A percentile compares a stretch with the other conserved stretches of the same genome.
Conservation (phyloP, 1,139 yeast species). For the Debaryomyces psychrophilus region DNA sequence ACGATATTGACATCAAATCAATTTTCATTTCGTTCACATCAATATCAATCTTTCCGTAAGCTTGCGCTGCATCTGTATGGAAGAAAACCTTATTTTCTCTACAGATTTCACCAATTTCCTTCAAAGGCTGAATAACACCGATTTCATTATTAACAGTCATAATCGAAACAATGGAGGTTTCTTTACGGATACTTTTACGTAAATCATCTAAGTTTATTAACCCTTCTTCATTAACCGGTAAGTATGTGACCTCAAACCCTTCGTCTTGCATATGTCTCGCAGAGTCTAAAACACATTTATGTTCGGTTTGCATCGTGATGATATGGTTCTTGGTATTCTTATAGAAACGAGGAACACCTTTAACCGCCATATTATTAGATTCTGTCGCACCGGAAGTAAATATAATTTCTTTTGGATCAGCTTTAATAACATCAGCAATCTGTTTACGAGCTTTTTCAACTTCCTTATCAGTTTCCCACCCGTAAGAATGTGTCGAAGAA, state of each 20-base stretch:
- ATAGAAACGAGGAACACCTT: constrained; percentile 95
- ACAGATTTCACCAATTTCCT: constrained; percentile 90
- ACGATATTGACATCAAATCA: constrained; percentile 89
- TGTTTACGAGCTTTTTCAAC: constrained; percentile 85
- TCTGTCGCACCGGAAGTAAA: constrained; percentile 99
- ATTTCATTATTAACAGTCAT: constrained; percentile 99
- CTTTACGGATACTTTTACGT: constrained; percentile 84
- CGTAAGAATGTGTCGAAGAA: constrained; percentile 95
- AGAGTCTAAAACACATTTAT: constrained; percentile 95
- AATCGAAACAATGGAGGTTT: constrained; percentile 86
- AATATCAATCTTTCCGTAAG: constrained; percentile 88
- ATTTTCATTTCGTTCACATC: constrained; percentile 94
- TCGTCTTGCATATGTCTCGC: constrained; percentile 95
- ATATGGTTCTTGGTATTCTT: constrained; percentile 88
- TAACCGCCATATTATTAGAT: constrained; percentile 89
- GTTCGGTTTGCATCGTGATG: constrained; percentile 96
- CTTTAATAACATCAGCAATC: constrained; percentile 81
- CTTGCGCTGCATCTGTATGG: constrained; percentile 99
- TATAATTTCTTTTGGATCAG: constrained; percentile 95
- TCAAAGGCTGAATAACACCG: constrained; percentile 95
- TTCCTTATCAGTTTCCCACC: constrained; percentile 97
- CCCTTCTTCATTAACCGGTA: constrained; percentile 84
- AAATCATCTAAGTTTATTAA: constrained; percentile 75
- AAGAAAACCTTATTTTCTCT: constrained; percentile 86
- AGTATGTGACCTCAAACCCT: constrained; percentile 93